Conservation (phyloP, 73 alveolate genomes). For the Paramecium sonneborni region DNA sequence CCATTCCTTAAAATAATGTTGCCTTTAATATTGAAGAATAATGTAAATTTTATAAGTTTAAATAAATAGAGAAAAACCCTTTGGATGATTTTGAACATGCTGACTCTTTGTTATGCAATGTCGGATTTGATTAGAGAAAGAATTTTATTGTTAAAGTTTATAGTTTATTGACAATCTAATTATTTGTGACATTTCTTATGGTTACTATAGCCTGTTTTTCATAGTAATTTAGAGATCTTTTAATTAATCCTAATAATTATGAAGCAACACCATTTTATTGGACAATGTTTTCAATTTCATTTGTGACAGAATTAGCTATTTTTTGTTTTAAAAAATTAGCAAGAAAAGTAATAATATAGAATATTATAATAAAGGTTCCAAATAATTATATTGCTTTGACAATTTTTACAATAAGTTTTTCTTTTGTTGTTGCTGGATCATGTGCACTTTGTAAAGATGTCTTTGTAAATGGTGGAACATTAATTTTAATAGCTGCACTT, state of each 20-base stretch:
- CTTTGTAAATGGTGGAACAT: slow-evolving; percentile 1
- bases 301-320: slow-evolving; percentile 38
- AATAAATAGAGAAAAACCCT: neutral
- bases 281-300: neutral
- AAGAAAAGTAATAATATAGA: slow-evolving; percentile 8
- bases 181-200: neutral
- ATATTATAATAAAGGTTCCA: neutral
- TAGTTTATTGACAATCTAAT: neutral
- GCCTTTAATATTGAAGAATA: neutral
- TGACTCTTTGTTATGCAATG: neutral
- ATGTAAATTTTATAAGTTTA: neutral
- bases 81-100: neutral
- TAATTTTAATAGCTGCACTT: slow-evolving; percentile 72
- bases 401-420: slow-evolving; percentile 12
- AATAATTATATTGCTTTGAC: slow-evolving; percentile 38
- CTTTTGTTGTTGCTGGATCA: slow-evolving; percentile 14
- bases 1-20: neutral
- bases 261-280: slow-evolving; percentile 17
- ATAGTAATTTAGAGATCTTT: neutral
- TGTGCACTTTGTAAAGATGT: slow-evolving; percentile 47
- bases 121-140: slow-evolving; percentile 22
- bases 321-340: slow-evolving; percentile 45
- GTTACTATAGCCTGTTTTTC: neutral
- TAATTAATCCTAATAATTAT: neutral
- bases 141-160: slow-evolving; percentile 17